Base-by-base conservation (phyloP, 257 asterid genomes). In the Eustoma russellianum region DNA sequence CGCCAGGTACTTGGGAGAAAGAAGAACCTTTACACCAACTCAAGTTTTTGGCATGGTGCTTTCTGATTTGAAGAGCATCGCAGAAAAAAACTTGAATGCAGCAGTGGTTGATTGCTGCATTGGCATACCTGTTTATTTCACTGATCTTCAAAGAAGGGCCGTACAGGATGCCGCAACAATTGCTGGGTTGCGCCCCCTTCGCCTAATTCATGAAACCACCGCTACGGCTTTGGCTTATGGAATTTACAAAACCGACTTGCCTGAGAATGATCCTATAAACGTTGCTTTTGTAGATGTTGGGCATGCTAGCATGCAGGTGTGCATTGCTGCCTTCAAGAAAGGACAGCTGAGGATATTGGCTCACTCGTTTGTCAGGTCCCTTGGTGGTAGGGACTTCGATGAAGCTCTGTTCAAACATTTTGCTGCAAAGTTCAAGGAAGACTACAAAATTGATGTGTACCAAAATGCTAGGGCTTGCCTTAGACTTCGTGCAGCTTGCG, bases 161-260 rank as follows among this genome's bases (percentile, higher is more conserved):
- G 93, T 91, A 19, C 51, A 82, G 48, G 98, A 87, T 76, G 98
- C 98, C 30, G 96, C 98, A 33, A 91, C 85, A 24, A 84, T 91
- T 53, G 95, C 98, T 57, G 96, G 96, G 30, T 70, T 91, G 57
- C 96, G 81, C 61, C 96, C 98, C 41, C 90, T 87, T 70, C 92
- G 81, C 69, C 79, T 91, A 47, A 62, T 91, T 68, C 98, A 91
- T n/a, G 98, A 91, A 70, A 91, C 98, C 3, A 84, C 98, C n/a
- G 95, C 98, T 18, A 91, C 98, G 56, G 96, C 98, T 48, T 56
- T 91, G 67, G 96, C 96, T 11, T 91, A 84, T 70, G 98, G 98
- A 52, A 87, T 91, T 56, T 91, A 91, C 68, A 91, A 91, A 79
- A 84, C 95, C 0, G 98, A 91, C 54, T 66, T 91, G 48, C 96